phyloP scores from a whole-genome alignment of 306 rosid species.

The Dalbergia oliveri region DNA sequence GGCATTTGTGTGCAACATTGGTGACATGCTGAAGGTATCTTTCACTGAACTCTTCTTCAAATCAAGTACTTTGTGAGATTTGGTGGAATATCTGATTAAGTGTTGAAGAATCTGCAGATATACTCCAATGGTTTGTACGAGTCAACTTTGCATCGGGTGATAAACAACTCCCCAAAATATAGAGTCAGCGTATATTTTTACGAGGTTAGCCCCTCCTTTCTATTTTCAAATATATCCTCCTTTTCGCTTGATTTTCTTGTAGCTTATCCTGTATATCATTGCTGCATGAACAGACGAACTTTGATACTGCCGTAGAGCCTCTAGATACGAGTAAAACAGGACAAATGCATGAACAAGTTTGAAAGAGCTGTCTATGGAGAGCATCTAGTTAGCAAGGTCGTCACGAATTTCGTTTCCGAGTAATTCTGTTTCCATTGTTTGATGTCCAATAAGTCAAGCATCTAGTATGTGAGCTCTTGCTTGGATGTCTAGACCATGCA shows the following conservation, averaged over 20 bases:
- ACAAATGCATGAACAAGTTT: conserved; percentile 60
- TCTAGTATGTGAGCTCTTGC: background rate
- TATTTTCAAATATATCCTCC: background rate
- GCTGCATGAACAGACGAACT: conserved; percentile 76
- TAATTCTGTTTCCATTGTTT: conserved; percentile 32
- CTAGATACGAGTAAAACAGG: conserved; percentile 68
- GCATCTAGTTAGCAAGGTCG: conserved; percentile 77
- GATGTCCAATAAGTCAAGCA: background rate
- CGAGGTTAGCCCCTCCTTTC: conserved; percentile 62
- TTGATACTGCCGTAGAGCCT: conserved; percentile 83
- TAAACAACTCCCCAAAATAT: conserved; percentile 68
- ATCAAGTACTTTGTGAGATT: background rate
- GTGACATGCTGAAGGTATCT: conserved; percentile 94
- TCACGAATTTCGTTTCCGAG: conserved; percentile 62
- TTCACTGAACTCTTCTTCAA: background rate
- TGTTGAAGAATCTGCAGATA: conserved; percentile 61
- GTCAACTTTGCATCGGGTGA: conserved; percentile 90
- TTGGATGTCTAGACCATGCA: conserved; percentile 8
- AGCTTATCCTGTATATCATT: conserved; percentile 10
- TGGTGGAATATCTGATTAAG: conserved; percentile 5
- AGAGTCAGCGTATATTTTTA: conserved; percentile 85
- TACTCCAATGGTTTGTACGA: conserved; percentile 89
- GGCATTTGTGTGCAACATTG: conserved; percentile 86
- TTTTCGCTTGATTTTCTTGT: conserved; percentile 7
- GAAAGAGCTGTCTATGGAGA: conserved; percentile 83